A percentile compares a stretch with the other conserved stretches of the same genome.
Evolutionary conservation across 148 eudicot species (phyloP).

Genomic region (Vaccinium macrocarpon): DNA sequence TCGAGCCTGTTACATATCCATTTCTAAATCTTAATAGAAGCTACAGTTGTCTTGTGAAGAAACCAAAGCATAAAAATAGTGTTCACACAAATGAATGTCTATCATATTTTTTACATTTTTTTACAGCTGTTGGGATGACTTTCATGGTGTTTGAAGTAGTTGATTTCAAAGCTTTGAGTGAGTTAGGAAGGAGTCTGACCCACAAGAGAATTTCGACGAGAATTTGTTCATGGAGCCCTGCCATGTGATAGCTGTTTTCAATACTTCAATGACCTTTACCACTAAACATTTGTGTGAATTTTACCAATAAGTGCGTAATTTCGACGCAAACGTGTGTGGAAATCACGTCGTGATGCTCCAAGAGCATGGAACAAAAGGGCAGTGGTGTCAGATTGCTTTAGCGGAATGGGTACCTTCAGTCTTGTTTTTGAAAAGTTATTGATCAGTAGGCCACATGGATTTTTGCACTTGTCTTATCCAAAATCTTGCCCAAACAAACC

Average conservation of each 20-base stretch:
- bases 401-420: not conserved
- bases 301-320: too few relatives aligned
- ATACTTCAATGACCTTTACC: too few relatives aligned
- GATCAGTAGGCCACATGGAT: conserved; percentile 12
- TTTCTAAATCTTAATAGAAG: too few relatives aligned
- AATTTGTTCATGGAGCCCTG: too few relatives aligned
- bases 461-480: conserved; percentile 5
- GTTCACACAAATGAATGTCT: not conserved
- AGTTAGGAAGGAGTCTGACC: not conserved
- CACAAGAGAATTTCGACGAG: not conserved
- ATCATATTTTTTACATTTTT: not conserved
- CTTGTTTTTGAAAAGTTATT: not conserved
- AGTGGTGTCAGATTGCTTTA: conserved; percentile 10
- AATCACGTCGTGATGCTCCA: too few relatives aligned
- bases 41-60: not conserved
- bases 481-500: not conserved
- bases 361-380: not conserved
- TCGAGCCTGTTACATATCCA: too few relatives aligned
- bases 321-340: too few relatives aligned
- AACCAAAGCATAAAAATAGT: not conserved
- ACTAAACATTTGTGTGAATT: too few relatives aligned
- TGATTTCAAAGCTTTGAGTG: not conserved
- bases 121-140: not conserved
- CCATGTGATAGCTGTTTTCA: too few relatives aligned
- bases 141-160: not conserved